Conservation (phyloP, 2,329 filamentous ascomycete genomes). For the Penicillium aurantiogriseum region DNA sequence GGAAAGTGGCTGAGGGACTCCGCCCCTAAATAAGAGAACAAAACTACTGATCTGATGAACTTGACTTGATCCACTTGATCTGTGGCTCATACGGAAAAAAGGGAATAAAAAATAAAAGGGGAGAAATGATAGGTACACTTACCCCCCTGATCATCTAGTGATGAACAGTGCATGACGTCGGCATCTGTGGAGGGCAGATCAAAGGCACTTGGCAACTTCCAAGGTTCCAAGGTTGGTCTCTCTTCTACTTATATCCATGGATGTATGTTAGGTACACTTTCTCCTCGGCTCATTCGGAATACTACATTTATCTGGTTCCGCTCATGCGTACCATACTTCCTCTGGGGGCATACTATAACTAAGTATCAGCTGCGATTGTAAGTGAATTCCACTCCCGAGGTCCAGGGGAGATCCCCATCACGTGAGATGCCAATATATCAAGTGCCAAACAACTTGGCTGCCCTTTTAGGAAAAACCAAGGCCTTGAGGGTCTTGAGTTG, state of each 20-base stretch:
- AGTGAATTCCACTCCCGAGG: background rate
- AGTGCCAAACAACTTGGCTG: too few relatives aligned
- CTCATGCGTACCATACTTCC: background rate
- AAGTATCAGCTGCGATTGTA: background rate
- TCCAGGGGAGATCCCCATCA: background rate
- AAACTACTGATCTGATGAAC: background rate
- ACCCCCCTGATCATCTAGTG: conserved; percentile 14
- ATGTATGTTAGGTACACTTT: background rate
- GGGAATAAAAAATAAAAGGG: background rate
- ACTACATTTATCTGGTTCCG: background rate
- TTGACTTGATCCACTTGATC: conserved; percentile 12
- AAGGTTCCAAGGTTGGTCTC: background rate
- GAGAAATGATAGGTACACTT: background rate
- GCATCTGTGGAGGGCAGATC: background rate
- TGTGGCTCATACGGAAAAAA: conserved; percentile 16
- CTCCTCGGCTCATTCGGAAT: background rate
- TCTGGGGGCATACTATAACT: too few relatives aligned
- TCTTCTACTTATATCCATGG: background rate
- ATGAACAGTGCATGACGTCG: conserved; percentile 24
- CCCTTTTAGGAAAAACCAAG: too few relatives aligned
- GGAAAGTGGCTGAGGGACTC: conserved; percentile 5
- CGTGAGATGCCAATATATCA: too few relatives aligned
- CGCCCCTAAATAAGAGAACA: background rate
- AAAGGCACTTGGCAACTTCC: background rate
- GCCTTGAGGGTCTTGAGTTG: too few relatives aligned